phyloP scores from a whole-genome alignment of 176 grass and related monocot genomes.

The Triticum turgidum region DNA sequence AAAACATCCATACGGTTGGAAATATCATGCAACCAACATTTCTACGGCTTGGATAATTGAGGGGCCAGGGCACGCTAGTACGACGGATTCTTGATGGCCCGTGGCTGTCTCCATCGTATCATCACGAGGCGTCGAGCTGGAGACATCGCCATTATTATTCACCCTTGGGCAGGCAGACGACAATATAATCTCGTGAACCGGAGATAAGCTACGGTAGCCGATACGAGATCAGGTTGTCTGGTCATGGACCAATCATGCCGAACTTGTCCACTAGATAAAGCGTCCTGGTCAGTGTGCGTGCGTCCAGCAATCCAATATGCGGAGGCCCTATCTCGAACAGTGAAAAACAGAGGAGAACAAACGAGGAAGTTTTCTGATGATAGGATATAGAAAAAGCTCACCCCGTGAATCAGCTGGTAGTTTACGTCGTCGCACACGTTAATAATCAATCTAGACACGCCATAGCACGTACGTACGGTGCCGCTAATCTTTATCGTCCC shows the following conservation, averaged over 20 bases:
- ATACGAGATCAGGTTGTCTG: neutral
- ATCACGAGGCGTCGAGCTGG: neutral
- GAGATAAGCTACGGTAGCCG: slow-evolving; percentile 1
- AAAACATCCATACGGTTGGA: neutral
- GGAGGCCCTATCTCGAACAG: slow-evolving; percentile 6
- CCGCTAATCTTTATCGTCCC: too few relatives aligned
- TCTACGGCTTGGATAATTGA: slow-evolving; percentile 29
- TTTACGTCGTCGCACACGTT: too few relatives aligned
- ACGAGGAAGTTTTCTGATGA: too few relatives aligned
- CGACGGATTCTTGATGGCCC: slow-evolving; percentile 17
- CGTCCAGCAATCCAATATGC: neutral
- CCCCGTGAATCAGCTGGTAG: too few relatives aligned
- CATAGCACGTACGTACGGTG: too few relatives aligned
- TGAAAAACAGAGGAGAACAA: neutral
- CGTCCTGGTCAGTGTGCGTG: neutral
- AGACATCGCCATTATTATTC: slow-evolving; percentile 24
- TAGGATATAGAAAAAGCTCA: too few relatives aligned
- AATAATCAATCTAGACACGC: neutral
- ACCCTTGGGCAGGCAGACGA: neutral
- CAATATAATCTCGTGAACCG: neutral
- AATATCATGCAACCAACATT: neutral
- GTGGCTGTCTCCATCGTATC: neutral
- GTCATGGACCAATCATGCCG: neutral
- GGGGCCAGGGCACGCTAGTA: neutral
- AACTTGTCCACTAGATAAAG: slow-evolving; percentile 19